phyloP scores from a whole-genome alignment of 2,329 filamentous ascomycete genomes.

The Aquanectria penicillioides region DNA sequence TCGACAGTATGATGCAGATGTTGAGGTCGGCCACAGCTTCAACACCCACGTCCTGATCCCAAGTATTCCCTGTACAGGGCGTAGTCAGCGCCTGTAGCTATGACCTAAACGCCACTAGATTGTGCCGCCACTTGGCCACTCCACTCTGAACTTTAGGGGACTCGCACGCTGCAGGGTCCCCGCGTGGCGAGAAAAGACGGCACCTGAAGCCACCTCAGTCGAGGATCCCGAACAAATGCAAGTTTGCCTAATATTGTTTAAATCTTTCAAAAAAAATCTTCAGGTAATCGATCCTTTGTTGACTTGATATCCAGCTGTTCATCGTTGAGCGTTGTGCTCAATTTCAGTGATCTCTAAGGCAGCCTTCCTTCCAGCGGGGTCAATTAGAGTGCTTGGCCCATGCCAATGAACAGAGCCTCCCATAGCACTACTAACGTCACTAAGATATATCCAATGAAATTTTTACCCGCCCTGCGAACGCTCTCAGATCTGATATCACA shows the following conservation, averaged over 20 bases:
- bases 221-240: no score
- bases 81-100: not conserved
- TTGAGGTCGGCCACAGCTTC: conserved; percentile 1
- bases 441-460: conserved; percentile 10
- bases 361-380: not conserved
- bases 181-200: no score
- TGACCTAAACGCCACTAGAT: not conserved
- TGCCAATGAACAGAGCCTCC: no score
- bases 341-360: no score
- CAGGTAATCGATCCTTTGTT: no score
- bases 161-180: conserved; percentile 19
- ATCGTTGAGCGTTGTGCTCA: no score
- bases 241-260: no score
- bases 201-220: no score
- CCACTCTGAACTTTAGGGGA: not conserved
- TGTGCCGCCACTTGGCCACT: not conserved
- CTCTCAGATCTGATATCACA: not conserved
- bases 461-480: conserved; percentile 17
- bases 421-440: not conserved
- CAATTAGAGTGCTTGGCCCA: no score
- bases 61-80: not conserved
- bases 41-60: no score
- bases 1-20: conserved; percentile 9
- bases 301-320: no score
- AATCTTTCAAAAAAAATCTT: no score